These are phyloP conservation scores for Leccinum griseonigrum DNA, from an alignment of 1,284 basidiomycete species.

Conservation along the genomic window DNA sequence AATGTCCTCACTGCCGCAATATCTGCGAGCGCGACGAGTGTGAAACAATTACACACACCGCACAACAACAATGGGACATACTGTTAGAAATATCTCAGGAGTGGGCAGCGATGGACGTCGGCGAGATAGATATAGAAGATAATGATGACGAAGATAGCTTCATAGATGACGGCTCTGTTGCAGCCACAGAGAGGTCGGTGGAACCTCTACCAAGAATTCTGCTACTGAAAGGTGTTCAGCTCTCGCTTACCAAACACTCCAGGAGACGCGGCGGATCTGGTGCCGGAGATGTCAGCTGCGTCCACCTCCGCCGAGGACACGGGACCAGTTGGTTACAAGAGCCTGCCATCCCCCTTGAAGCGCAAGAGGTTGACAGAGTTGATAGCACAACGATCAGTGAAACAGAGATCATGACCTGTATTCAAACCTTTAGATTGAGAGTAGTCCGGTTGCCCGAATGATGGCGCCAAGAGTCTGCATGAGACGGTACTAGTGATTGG, in stretches of 20 bases:
- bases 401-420: slow-evolving; percentile 22
- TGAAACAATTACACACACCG: slow-evolving; percentile 42
- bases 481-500: not conserved
- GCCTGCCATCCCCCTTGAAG: slow-evolving; percentile 24
- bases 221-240: slow-evolving; percentile 13
- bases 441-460: not conserved
- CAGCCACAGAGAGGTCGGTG: slow-evolving; percentile 11
- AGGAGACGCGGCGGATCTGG: slow-evolving; percentile 1
- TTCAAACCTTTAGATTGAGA: slow-evolving; percentile 23
- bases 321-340: slow-evolving; percentile 16
- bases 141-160: slow-evolving; percentile 9
- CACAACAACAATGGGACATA: slow-evolving; percentile 48
- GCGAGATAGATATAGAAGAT: slow-evolving; percentile 17
- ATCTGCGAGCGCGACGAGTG: slow-evolving; percentile 35
- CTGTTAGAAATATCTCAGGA: slow-evolving; percentile 42
- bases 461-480: not conserved
- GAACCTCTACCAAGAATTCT: not conserved
- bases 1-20: slow-evolving; percentile 44
- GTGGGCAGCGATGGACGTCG: slow-evolving; percentile 40
- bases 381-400: slow-evolving; percentile 37
- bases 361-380: slow-evolving; percentile 16
- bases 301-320: slow-evolving; percentile 4
- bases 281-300: not conserved
- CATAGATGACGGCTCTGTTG: slow-evolving; percentile 1
- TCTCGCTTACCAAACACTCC: slow-evolving; percentile 1